Evolutionary conservation across 345 rosid genomes (phyloP).

Genomic region (Eucalyptus viminalis): DNA sequence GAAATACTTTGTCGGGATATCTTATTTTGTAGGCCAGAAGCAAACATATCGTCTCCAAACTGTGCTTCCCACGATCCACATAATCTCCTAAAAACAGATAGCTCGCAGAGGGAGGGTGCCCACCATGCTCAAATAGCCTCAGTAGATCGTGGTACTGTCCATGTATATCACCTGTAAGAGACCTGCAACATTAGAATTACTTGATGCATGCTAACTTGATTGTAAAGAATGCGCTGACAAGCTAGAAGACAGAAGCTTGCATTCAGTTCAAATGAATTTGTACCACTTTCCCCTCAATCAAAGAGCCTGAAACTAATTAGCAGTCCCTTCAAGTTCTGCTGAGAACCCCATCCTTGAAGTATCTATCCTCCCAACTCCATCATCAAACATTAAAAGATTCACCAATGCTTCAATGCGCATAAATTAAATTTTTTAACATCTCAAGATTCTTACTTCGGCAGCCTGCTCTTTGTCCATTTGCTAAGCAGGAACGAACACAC

Average conservation of each 20-base stretch:
- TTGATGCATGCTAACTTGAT: neutral
- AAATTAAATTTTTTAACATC: neutral
- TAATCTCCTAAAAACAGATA: constrained; percentile 95
- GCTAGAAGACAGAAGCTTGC: neutral
- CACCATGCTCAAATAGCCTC: constrained; percentile 75
- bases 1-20: constrained; percentile 56
- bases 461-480: neutral
- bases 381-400: neutral
- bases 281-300: neutral
- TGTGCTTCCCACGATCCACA: constrained; percentile 96
- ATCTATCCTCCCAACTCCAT: neutral
- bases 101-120: constrained; percentile 85
- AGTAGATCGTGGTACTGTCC: constrained; percentile 96
- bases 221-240: neutral
- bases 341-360: neutral
- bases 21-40: constrained; percentile 93
- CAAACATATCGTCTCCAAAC: constrained; percentile 92
- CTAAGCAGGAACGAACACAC: neutral
- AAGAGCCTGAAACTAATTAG: neutral
- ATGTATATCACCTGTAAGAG: constrained; percentile 73
- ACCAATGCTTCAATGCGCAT: neutral
- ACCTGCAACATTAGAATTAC: neutral
- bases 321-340: neutral
- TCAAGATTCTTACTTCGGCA: neutral
- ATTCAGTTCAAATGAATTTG: neutral